Base-by-base conservation (phyloP, 305 asterid species). In the Salvia sclarea region DNA sequence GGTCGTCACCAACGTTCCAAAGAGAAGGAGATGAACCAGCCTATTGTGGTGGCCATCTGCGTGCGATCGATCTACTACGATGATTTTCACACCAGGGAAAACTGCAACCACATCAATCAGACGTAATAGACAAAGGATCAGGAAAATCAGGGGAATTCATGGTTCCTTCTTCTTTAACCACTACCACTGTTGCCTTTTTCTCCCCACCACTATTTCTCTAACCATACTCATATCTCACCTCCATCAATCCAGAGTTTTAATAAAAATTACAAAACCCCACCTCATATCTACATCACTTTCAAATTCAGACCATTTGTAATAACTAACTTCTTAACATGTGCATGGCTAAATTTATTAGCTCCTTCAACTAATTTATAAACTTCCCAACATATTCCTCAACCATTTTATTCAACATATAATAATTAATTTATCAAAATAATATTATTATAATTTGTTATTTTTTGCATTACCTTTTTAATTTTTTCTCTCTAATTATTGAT, bases 21-120 rank as follows among this genome's bases (percentile, higher is more conserved):
- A 60, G 71, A 68, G 64, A 64, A 16, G 50, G 52, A 66, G 64
- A 61, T 58, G 69, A 62, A 57, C 72, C 66, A 68, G 45, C 70
- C 31, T 69, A 28, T 70, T 60, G 67, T 33, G 71, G 69, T 70
- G 79, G 80, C 76, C 83, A 75, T 77, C 64, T 31, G 40, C 66
- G 57, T 45, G 44, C 52, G 53, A 40, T 8, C 59, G 64, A 24
- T 37, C 35, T 8, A 48, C 35, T 8, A 48, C 30, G 22, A 55
- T 16, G 69, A 63, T 56, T 48, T 55, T 52, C 69, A 75, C 66
- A 63, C 72, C 6, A 70, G n/a, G n/a, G n/a, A 74, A 72, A 56
- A 28, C 49, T 70, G 3, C 8, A 37, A 37, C 13, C 9, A 3
- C 49, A 61, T 13, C 43, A 45, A 14, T 61, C 58, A 20, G 69